phyloP scores from a whole-genome alignment of 768 basidiomycete species.

The Neoboletus subvelutipes region DNA sequence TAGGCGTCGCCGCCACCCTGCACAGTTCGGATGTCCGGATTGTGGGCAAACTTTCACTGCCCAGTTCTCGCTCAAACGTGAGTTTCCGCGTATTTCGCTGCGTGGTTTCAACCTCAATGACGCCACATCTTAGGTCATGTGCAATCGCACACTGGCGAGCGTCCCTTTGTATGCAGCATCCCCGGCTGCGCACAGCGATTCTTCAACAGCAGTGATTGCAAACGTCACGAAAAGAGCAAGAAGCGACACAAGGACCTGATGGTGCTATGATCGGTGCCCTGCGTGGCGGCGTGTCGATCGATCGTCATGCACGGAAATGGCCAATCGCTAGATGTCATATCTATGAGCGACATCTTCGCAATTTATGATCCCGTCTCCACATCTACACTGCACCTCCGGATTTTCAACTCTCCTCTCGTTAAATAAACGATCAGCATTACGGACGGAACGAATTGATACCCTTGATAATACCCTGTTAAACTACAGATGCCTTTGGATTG shows the following conservation, averaged over 20 bases:
- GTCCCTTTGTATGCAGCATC: constrained; percentile 26
- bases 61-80: constrained; percentile 33
- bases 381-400: constrained; percentile 9
- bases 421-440: constrained; percentile 1
- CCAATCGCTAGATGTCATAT: constrained; percentile 3
- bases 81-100: constrained; percentile 2
- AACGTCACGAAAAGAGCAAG: constrained; percentile 34
- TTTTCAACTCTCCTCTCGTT: not conserved
- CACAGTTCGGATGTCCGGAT: constrained; percentile 16
- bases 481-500: constrained; percentile 5
- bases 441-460: constrained; percentile 21
- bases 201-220: constrained; percentile 35
- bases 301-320: constrained; percentile 13
- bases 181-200: constrained; percentile 29
- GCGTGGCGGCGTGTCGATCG: constrained; percentile 21
- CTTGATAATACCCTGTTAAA: constrained; percentile 21
- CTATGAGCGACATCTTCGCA: not conserved
- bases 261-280: constrained; percentile 14
- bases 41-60: constrained; percentile 32
- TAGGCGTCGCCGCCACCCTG: constrained; percentile 30
- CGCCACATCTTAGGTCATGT: constrained; percentile 23
- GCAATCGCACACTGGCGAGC: constrained; percentile 31
- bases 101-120: not conserved
- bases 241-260: constrained; percentile 29
- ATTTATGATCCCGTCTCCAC: constrained; percentile 9